Conservation (phyloP, 306 rosid species). For the Citrullus amarus region DNA sequence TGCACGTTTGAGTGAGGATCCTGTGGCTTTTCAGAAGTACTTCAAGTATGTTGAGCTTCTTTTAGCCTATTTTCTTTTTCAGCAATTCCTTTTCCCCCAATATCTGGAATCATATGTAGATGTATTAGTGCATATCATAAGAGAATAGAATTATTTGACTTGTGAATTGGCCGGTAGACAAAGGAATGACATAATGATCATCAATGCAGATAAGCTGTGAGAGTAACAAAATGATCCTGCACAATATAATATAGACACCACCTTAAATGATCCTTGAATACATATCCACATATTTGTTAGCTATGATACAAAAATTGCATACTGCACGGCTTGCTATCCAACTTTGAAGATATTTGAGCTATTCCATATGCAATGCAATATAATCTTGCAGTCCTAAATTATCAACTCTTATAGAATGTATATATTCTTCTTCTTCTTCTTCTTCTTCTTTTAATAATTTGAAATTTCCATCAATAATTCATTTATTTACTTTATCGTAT, state of each 20-base stretch:
- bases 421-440: background rate
- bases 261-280: background rate
- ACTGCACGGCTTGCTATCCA: background rate
- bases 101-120: background rate
- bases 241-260: background rate
- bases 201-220: background rate
- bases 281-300: background rate
- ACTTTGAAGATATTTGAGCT: background rate
- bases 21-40: conserved; percentile 45
- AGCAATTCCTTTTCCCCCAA: background rate
- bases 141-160: background rate
- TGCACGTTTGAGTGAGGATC: conserved; percentile 70
- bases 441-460: background rate
- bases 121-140: background rate
- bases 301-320: background rate
- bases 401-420: background rate
- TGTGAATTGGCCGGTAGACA: background rate
- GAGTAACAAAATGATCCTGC: background rate
- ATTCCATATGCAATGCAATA: background rate
- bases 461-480: background rate
- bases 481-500: conserved; percentile 11
- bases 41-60: conserved; percentile 49
- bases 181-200: background rate
- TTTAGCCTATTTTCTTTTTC: background rate
- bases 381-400: background rate